Evolutionary conservation across 306 rosid genomes (phyloP), one percentile per base, ranked within the genome.

Genomic region (Glycine tomentella): DNA sequence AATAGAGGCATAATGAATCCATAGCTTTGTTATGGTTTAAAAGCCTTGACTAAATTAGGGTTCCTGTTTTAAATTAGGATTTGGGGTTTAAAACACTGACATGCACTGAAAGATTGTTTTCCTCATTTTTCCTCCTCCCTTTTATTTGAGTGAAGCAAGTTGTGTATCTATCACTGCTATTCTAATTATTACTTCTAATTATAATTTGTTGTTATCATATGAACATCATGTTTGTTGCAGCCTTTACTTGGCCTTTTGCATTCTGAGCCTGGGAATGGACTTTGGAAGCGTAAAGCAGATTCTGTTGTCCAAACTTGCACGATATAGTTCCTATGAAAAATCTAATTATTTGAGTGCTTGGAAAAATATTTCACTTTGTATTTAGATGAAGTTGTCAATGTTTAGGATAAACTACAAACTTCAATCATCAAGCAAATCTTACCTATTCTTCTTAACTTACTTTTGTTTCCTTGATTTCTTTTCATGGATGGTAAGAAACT

Each of bases 241-340:
- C 99, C 99, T 48, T 87, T 95, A 81, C 89, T 95, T 69, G 76
- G 88, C 55, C 82, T 93, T 61, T 95, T 95, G 85, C 80, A 91
- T 80, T 61, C 92, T 5, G 97, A 88, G 79, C 92, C 97, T 75
- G 93, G 99, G 81, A 95, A 93, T 82, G 90, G 96, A 59, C 87
- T 90, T 52, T 93, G 99, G 99, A 95, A 95, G 86, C 98, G 99
- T 82, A 95, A 95, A 84, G 97, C 90, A 16, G 96, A 95, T 81
- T 87, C 94, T 38, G 98, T 96, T 72, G 67, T 91, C 80, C 90
- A 62, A 34, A 79, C 77, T 73, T 91, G 96, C 94, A 88, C 80
- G 92, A 98, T 95, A 91, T 68, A 58, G 16, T 50, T 67, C 17
- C 81, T 68, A 10, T 80, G 48, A 50, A 53, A 84, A 67, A 33